These are phyloP conservation scores for Fraxinus platypoda DNA, from an alignment of 305 asterid genomes.

Conservation along the genomic window DNA sequence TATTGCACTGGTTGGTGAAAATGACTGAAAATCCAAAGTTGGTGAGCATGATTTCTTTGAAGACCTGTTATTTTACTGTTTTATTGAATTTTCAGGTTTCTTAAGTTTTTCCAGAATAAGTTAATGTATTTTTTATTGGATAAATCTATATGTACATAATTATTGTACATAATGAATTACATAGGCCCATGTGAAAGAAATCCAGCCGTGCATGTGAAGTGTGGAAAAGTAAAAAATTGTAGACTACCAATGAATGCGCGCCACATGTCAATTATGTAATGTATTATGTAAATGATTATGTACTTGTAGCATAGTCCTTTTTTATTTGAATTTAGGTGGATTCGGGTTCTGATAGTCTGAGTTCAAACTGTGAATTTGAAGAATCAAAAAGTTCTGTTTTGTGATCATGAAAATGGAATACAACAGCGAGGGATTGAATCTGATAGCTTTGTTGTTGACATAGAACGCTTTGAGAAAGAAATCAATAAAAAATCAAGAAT, in stretches of 20 bases:
- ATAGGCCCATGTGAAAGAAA: too few species aligned
- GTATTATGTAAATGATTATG: too few species aligned
- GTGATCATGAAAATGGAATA: slow-evolving; percentile 29
- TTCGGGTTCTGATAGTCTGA: slow-evolving; percentile 29
- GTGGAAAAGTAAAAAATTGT: too few species aligned
- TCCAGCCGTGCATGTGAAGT: too few species aligned
- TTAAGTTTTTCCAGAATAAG: not conserved
- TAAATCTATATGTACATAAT: too few species aligned
- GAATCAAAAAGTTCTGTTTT: slow-evolving; percentile 1
- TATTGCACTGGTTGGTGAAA: slow-evolving; percentile 7
- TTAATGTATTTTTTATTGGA: too few species aligned
- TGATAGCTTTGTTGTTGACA: slow-evolving; percentile 66
- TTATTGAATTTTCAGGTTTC: slow-evolving; percentile 16
- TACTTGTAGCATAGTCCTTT: too few species aligned
- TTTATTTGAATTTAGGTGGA: slow-evolving; percentile 28
- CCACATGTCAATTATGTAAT: too few species aligned
- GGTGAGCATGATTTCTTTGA: slow-evolving; percentile 23
- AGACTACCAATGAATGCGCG: too few species aligned
- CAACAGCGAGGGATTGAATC: slow-evolving; percentile 29
- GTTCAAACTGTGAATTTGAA: slow-evolving; percentile 31
- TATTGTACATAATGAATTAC: too few species aligned
- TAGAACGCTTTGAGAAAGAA: slow-evolving; percentile 64
- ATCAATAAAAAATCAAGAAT: slow-evolving; percentile 50
- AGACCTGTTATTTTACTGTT: slow-evolving; percentile 23
- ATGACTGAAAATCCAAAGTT: slow-evolving; percentile 33